phyloP scores from a whole-genome alignment of 805 yeast species.

The Candida nonsorbophila region DNA sequence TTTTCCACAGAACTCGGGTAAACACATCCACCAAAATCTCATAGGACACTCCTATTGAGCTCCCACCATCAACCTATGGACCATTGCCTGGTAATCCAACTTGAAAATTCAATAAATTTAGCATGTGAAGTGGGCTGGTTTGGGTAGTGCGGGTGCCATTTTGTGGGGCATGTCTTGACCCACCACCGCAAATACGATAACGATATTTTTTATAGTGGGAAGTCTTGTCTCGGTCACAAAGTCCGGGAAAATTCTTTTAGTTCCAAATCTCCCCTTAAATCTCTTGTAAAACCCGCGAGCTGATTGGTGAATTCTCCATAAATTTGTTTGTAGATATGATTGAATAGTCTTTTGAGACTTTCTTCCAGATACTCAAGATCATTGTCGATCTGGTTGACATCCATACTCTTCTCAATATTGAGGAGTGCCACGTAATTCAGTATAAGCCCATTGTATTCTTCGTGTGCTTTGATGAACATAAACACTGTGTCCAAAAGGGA shows the following conservation, averaged over 20 bases:
- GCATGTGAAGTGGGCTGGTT: neutral
- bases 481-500: conserved; percentile 23
- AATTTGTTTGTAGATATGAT: conserved; percentile 31
- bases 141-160: conserved; percentile 2
- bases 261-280: conserved; percentile 49
- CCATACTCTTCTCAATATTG: conserved; percentile 16
- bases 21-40: neutral
- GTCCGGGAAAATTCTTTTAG: conserved; percentile 34
- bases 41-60: neutral
- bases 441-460: conserved; percentile 25
- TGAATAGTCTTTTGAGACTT: conserved; percentile 30
- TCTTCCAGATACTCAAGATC: conserved; percentile 22
- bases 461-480: conserved; percentile 27
- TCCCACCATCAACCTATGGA: neutral
- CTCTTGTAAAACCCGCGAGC: conserved; percentile 41
- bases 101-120: too few relatives aligned
- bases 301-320: conserved; percentile 40
- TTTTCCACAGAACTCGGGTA: neutral
- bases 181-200: too few relatives aligned
- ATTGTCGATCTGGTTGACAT: conserved; percentile 16
- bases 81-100: neutral
- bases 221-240: conserved; percentile 4
- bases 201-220: too few relatives aligned
- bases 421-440: conserved; percentile 22
- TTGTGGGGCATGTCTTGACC: conserved; percentile 12